These are phyloP conservation scores for Filosporella fistucella DNA, from an alignment of 495 filamentous ascomycete species.

Conservation along the genomic window DNA sequence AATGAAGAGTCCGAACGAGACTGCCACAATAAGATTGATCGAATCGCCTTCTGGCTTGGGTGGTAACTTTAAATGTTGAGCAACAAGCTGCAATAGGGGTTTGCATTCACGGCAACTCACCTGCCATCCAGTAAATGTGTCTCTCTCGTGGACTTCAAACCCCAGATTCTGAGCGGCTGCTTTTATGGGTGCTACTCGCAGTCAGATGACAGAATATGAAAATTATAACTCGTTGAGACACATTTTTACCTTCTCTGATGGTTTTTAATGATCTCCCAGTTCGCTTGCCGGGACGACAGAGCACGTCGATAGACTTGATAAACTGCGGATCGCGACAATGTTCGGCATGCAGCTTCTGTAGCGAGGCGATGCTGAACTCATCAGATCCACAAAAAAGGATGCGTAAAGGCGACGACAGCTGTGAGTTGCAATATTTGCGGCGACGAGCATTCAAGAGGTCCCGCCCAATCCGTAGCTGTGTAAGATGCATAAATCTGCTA, in stretches of 20 bases:
- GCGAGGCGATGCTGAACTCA: conserved; percentile 77
- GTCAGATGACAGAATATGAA: too few relatives aligned
- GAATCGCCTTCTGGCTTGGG: conserved; percentile 44
- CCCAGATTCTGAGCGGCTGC: conserved; percentile 53
- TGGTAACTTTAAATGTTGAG: conserved; percentile 34
- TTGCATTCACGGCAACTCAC: too few relatives aligned
- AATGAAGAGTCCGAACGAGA: conserved; percentile 92
- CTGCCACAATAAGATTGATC: conserved; percentile 83
- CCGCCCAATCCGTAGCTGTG: too few relatives aligned
- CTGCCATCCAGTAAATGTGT: conserved; percentile 78
- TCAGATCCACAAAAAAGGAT: conserved; percentile 97
- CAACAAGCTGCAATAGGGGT: not conserved
- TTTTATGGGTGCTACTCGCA: conserved; percentile 61
- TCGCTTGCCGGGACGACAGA: conserved; percentile 72
- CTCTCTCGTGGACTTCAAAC: conserved; percentile 67
- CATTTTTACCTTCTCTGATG: conserved; percentile 51
- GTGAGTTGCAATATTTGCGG: too few relatives aligned
- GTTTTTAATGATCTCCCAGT: conserved; percentile 68
- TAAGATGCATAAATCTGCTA: too few relatives aligned
- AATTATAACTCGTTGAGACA: too few relatives aligned
- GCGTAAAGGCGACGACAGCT: conserved; percentile 55
- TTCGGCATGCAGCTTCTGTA: conserved; percentile 65
- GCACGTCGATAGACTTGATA: conserved; percentile 82
- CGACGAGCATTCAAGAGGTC: too few relatives aligned
- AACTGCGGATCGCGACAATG: conserved; percentile 44